phyloP scores from a whole-genome alignment of 306 rosid species.

The Carpinus viminea region DNA sequence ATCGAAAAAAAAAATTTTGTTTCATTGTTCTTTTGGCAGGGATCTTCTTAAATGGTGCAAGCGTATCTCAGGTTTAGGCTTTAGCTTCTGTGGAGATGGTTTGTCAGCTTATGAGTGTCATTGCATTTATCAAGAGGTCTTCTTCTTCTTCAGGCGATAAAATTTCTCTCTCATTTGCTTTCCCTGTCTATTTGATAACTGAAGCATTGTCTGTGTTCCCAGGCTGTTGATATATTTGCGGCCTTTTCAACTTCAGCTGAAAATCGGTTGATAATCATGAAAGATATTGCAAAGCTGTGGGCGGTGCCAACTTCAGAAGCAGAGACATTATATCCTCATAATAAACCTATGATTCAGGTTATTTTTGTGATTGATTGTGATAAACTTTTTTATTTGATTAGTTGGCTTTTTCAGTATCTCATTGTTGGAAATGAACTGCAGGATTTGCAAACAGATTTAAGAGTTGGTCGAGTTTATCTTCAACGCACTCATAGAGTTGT shows the following conservation, averaged over 20 bases:
- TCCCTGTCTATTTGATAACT: neutral
- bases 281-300: constrained; percentile 74
- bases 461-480: constrained; percentile 76
- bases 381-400: constrained; percentile 8
- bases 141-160: too few relatives aligned
- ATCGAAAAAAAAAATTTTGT: neutral
- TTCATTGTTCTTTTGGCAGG: constrained; percentile 47
- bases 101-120: constrained; percentile 50
- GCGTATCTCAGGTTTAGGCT: constrained; percentile 62
- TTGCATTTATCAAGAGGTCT: constrained; percentile 74
- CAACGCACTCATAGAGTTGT: constrained; percentile 48
- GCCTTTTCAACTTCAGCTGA: constrained; percentile 64
- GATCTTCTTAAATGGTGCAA: constrained; percentile 98
- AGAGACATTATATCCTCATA: constrained; percentile 60
- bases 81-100: constrained; percentile 48
- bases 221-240: constrained; percentile 93
- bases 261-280: constrained; percentile 66
- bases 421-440: constrained; percentile 45
- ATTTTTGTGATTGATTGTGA: constrained; percentile 7
- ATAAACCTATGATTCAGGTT: constrained; percentile 81
- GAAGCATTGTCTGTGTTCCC: constrained; percentile 28
- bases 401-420: constrained; percentile 32
- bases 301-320: constrained; percentile 48
- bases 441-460: constrained; percentile 54
- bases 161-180: neutral